Evolutionary conservation across 257 asterid genomes (phyloP), one percentile per base, ranked within the genome.

Genomic region (Jasminum sambac): DNA sequence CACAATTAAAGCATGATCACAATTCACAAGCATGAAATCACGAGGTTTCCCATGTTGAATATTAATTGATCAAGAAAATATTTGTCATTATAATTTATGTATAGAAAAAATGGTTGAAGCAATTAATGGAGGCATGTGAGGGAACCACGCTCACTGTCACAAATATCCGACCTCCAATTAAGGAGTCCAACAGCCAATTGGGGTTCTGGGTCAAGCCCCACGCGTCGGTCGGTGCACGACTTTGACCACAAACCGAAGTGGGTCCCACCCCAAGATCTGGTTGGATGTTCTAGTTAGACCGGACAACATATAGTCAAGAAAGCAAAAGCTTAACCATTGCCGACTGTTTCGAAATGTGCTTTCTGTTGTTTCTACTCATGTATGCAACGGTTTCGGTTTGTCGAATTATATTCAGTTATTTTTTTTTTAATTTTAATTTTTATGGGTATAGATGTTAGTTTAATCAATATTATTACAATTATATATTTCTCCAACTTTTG

Each of bases 111-210:
- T 2, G 21, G 55, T 44, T 44, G 55, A 59, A 57, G 63, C 9
- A 57, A 25, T 59, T 59, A 13, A 24, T 59, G 21, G 39, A 17
- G 10, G 39, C 40, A 25, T 60, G 64, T 60, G 65, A 60, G 65
- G 4, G 65, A 1, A 25, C n/a, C 65, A 60, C 65, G 21, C 41
- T 30, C 21, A 60, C 41, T 13, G 65, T 24, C 12, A 60, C 4
- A 60, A 11, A 2, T 8, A 25, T 36, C 65, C 11, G 26, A 40
- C 11, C 37, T 23, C n/a, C n/a, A n/a, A n/a, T n/a, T n/a, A n/a
- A 23, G 24, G 11, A 23, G n/a, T 58, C 64, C 37, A 58, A 58
- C 8, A 23, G 37, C 26, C 65, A 60, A 60, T 60, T 1, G 39
- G 65, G 23, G 8, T 3, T 3, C 3, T 46, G 23, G 21, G 57